phyloP scores from a whole-genome alignment of 331 rosid genomes.

The Ulmus americana region DNA sequence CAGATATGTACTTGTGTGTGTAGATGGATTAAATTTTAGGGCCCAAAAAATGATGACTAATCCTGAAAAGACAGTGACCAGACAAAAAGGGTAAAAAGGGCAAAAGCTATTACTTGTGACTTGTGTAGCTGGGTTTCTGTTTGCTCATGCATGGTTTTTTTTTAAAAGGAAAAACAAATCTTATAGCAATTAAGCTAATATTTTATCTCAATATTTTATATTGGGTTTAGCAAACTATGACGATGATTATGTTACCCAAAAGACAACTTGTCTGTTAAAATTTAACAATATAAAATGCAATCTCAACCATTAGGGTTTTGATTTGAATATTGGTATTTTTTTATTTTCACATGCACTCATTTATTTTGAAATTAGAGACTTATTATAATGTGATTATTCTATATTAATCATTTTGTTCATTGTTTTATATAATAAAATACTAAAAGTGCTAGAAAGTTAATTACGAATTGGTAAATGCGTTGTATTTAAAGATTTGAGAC shows the following conservation, averaged over 20 bases:
- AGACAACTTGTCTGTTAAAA: neutral
- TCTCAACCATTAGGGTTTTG: neutral
- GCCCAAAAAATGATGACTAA: no score
- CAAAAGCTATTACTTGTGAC: neutral
- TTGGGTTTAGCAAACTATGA: slow-evolving; percentile 13
- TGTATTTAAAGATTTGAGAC: no score
- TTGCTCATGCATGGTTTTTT: neutral
- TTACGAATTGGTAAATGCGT: no score
- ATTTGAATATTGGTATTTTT: neutral
- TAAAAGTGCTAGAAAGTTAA: no score
- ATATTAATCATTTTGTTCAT: no score
- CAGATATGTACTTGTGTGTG: no score
- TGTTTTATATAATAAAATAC: no score
- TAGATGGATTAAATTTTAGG: no score
- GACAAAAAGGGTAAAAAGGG: neutral
- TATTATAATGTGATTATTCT: neutral
- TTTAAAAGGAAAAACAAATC: neutral
- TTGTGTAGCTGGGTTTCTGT: neutral
- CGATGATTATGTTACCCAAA: slow-evolving; percentile 7
- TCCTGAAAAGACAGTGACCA: neutral
- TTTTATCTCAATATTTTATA: neutral
- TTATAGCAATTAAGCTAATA: neutral
- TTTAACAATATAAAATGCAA: neutral
- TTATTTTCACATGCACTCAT: slow-evolving; percentile 3
- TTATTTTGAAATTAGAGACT: neutral